Base-by-base conservation (phyloP, 768 basidiomycete genomes). In the Mycena sanguinolenta region DNA sequence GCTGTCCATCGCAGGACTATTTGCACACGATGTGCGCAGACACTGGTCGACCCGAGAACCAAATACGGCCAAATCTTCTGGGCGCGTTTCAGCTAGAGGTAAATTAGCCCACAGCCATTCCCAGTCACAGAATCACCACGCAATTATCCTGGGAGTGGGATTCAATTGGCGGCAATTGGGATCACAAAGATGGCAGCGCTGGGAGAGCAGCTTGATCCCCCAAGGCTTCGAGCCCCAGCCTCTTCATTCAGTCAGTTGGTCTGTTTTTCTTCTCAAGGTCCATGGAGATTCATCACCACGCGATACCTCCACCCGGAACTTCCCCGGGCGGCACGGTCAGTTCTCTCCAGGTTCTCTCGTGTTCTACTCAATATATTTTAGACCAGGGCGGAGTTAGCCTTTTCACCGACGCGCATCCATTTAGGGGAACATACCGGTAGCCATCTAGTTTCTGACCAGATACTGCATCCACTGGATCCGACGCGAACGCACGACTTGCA, bases 1-100 rank as follows among this genome's bases (percentile, higher is more conserved):
- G 67, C 67, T 68, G 60, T 68, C 67, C 67, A 68, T 68, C 62
- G 46, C 21, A 59, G 49, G 38, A 55, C 67, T 69, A 30, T 58
- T 69, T 49, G 42, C 34, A 23, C 27, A 5, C 21, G 46, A 50
- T 19, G 57, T 21, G 3, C 4, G 2, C 12, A 30, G 17, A 59
- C 21, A 10, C 13, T 16, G 49, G 30, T 63, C 28, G 53, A 30
- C 30, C 63, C 14, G 3, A 0, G 5, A 0, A 1, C 1, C 4
- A 62, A 62, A 62, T 25, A 50, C 34, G 14, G 17, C 61, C 25
- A 36, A 62, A 62, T 38, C 52, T 8, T 17, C 30, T n/a, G n/a
- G n/a, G n/a, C n/a, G n/a, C n/a, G n/a, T n/a, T 30, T 39, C 27
- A 13, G 54, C 46, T 46, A 12, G n/a, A 21, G 5, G 39, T 42